Base-by-base conservation (phyloP, 2,329 filamentous ascomycete genomes). In the Arthrobotrys sinensis region DNA sequence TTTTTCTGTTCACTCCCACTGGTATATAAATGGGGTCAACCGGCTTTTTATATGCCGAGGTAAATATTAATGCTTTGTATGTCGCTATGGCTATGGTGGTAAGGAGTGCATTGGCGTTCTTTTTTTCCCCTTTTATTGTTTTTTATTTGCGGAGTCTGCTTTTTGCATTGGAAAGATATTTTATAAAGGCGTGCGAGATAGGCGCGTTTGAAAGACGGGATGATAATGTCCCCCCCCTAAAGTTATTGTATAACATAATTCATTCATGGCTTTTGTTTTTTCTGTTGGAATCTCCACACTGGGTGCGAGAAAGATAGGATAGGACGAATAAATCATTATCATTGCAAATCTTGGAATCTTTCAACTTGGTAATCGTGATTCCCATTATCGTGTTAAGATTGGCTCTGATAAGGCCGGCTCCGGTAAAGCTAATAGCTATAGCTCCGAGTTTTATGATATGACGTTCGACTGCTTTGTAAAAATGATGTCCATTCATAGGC, bases 21-120 rank as follows among this genome's bases (percentile, higher is more conserved):
- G 46, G 68, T 57, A 64, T 68, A 69, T 69, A 67, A 62, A 68
- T 46, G 38, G 43, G 50, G 46, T 55, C 16, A 34, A 53, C 50
- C 11, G 55, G 11, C 19, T 16, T 16, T 19, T 38, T 55, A 14
- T 10, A 60, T 24, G 36, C 55, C 55, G 36, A 16, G 34, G 12
- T 70, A 57, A 48, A 50, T 70, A 66, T 73, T 53, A 52, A 46
- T 67, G 32, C 19, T 53, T 53, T 62, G 40, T 65, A 78, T 36
- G 67, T 57, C 62, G 72, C 53, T 57, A 45, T 60, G 21, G 67
- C 40, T 62, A 67, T 67, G 46, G 43, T 32, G 67, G 50, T 78
- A 72, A 38, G 75, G 75, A 66, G 75, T 77, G 73, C 43, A 52
- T 67, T 71, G 73, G 73, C 73, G 73, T 77, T 71, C 40, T 55